Percentiles rank a stretch among this genome's conserved stretches.
Conservation (phyloP, 2,329 filamentous ascomycete species). For the Botrytis porri region DNA sequence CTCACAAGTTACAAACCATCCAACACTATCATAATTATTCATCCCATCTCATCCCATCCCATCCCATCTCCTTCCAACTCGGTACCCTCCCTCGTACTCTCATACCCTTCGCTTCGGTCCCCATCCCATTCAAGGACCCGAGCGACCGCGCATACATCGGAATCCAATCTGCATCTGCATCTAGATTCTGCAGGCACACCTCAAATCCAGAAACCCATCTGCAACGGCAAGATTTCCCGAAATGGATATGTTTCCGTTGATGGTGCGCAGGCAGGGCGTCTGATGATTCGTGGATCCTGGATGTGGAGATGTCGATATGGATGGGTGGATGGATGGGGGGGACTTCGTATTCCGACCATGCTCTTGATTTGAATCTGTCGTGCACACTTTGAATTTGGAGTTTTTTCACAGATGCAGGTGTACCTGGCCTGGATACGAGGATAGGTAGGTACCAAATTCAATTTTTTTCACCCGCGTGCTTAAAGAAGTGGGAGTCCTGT, state of each 20-base stretch:
- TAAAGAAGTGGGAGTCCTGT: neutral
- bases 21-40: no score
- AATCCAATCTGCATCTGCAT: no score
- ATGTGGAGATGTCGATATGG: neutral
- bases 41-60: no score
- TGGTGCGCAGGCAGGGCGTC: accelerated
- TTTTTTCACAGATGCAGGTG: neutral
- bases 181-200: neutral
- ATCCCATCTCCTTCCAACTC: no score
- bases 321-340: neutral
- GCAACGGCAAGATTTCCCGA: neutral
- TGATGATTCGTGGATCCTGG: neutral
- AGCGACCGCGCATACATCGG: neutral
- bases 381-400: neutral
- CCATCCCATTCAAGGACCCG: no score
- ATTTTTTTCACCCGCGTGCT: neutral
- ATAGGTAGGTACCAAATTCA: neutral
- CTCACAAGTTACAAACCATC: no score
- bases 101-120: no score
- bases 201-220: neutral
- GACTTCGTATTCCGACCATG: slow-evolving; percentile 7
- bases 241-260: neutral
- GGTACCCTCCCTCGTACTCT: no score
- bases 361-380: no score
- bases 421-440: no score